A percentile compares a stretch with the other conserved stretches of the same genome.
Conservation (phyloP, 2,329 filamentous ascomycete species). For the Penicillium decumbens region DNA sequence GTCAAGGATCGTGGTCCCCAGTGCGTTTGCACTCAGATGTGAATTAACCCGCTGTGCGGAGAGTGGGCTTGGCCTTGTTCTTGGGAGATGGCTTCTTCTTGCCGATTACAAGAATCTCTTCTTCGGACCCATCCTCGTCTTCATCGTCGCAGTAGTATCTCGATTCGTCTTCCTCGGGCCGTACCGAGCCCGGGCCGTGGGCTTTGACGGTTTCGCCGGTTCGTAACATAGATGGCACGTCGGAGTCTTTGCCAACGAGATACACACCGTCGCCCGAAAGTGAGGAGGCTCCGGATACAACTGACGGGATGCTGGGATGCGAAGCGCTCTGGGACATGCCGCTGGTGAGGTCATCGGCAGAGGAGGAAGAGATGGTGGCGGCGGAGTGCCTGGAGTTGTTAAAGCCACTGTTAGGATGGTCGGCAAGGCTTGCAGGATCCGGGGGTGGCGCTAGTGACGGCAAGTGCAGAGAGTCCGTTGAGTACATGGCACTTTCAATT, state of each 20-base stretch:
- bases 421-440: slow-evolving; percentile 15
- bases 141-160: slow-evolving; percentile 43
- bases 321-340: slow-evolving; percentile 47
- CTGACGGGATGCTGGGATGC: slow-evolving; percentile 46
- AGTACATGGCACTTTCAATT: slow-evolving; percentile 25
- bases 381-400: slow-evolving; percentile 42
- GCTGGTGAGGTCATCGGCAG: slow-evolving; percentile 44
- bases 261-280: slow-evolving; percentile 39
- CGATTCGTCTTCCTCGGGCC: slow-evolving; percentile 36
- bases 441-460: slow-evolving; percentile 13
- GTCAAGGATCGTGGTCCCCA: not conserved
- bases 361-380: slow-evolving; percentile 45
- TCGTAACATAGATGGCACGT: slow-evolving; percentile 39
- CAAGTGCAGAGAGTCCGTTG: slow-evolving; percentile 21
- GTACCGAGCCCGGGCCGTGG: slow-evolving; percentile 15
- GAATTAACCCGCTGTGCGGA: slow-evolving; percentile 1
- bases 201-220: slow-evolving; percentile 43
- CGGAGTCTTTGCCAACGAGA: slow-evolving; percentile 23
- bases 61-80: slow-evolving; percentile 12
- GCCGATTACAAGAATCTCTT: slow-evolving; percentile 41
- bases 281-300: slow-evolving; percentile 45
- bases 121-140: slow-evolving; percentile 41
- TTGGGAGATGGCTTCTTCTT: slow-evolving; percentile 30
- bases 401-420: slow-evolving; percentile 24
- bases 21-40: not conserved